These are phyloP conservation scores for Purshia tridentata DNA, from an alignment of 306 rosid species.

Conservation along the genomic window DNA sequence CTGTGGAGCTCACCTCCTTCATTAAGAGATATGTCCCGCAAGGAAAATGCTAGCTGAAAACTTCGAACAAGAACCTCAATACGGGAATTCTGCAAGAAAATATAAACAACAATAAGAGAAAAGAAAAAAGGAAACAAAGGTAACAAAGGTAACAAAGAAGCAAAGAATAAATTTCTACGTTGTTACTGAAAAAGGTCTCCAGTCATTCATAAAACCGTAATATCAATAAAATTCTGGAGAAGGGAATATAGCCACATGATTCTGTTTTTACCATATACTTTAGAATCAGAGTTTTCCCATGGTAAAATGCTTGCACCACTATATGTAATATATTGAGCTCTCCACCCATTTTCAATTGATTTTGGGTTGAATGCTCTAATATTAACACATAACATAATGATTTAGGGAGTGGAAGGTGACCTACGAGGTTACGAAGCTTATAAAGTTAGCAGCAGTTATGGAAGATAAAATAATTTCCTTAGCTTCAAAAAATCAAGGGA, in stretches of 20 bases:
- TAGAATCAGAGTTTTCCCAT: background rate
- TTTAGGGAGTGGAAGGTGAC: background rate
- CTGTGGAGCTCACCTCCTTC: constrained; percentile 53
- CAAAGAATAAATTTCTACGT: background rate
- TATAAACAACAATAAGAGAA: constrained; percentile 10
- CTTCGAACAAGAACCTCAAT: constrained; percentile 72
- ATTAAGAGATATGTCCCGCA: constrained; percentile 67
- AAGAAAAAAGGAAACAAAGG: constrained; percentile 1
- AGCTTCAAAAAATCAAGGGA: background rate
- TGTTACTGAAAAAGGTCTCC: background rate
- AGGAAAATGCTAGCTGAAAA: constrained; percentile 87
- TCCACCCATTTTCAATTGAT: too few species aligned
- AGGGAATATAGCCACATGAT: background rate
- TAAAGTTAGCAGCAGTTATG: background rate
- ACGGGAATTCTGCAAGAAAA: constrained; percentile 66
- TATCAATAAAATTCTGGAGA: background rate
- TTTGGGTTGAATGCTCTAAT: background rate
- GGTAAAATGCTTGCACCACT: background rate
- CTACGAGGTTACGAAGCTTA: background rate
- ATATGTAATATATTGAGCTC: too few species aligned
- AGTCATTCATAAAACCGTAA: background rate
- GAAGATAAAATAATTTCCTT: background rate
- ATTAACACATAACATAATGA: too few species aligned
- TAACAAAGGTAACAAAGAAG: background rate
- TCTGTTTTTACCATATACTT: background rate